These are phyloP conservation scores for Hygrophorus pudorinus DNA, from an alignment of 768 basidiomycete genomes.

Conservation along the genomic window DNA sequence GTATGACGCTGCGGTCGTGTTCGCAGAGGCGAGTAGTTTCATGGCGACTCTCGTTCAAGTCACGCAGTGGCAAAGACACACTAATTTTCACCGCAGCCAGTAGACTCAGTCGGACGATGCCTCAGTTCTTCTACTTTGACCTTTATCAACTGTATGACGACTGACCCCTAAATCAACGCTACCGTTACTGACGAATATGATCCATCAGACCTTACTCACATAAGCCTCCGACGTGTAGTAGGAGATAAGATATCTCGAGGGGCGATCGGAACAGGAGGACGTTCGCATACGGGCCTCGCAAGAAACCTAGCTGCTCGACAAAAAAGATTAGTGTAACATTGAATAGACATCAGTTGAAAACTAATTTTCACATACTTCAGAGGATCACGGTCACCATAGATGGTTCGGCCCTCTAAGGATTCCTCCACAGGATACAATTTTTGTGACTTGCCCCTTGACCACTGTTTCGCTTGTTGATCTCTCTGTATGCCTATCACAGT, in stretches of 20 bases:
- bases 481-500: constrained; percentile 59
- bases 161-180: constrained; percentile 13
- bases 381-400: too few species aligned
- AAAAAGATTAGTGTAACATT: too few species aligned
- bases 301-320: too few species aligned
- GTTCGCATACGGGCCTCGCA: too few species aligned
- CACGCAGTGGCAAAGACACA: constrained; percentile 1
- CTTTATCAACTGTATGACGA: constrained; percentile 37
- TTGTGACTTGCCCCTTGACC: constrained; percentile 43
- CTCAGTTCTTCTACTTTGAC: constrained; percentile 39
- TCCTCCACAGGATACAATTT: constrained; percentile 45
- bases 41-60: background rate
- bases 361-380: too few species aligned
- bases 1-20: background rate
- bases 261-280: too few species aligned
- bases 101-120: constrained; percentile 30
- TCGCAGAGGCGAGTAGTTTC: constrained; percentile 2
- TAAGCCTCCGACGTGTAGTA: constrained; percentile 75
- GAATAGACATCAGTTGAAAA: too few species aligned
- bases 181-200: constrained; percentile 7
- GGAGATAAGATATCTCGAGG: constrained; percentile 73
- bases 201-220: constrained; percentile 31
- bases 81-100: constrained; percentile 8
- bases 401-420: constrained; percentile 30
- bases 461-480: constrained; percentile 60